Conservation (phyloP, 139 green algal genomes). For the Diplosphaera chodatii region DNA sequence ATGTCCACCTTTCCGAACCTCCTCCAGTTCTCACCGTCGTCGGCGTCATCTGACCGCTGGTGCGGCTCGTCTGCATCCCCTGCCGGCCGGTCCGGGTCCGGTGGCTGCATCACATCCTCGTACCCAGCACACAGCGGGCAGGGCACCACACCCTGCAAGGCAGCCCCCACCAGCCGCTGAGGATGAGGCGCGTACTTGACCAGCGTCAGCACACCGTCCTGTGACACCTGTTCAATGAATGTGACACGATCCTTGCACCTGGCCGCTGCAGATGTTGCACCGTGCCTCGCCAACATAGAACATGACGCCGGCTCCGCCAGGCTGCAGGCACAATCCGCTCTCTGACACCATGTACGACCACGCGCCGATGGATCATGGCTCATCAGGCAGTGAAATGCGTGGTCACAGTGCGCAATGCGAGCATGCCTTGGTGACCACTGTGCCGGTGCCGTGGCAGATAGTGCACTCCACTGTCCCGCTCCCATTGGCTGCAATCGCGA, state of each 20-base stretch:
- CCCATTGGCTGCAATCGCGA: not conserved
- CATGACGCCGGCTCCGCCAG: slow-evolving; percentile 16
- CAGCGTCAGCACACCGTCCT: too few species aligned
- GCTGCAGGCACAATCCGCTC: too few species aligned
- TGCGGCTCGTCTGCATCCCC: not conserved
- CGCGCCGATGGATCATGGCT: too few species aligned
- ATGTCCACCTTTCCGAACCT: not conserved
- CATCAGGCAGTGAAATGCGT: too few species aligned
- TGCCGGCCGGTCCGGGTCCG: not conserved
- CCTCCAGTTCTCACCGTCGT: not conserved
- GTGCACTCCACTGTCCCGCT: not conserved
- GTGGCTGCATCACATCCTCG: not conserved
- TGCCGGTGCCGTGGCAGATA: not conserved
- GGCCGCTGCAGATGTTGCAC: slow-evolving; percentile 16
- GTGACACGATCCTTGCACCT: too few species aligned
- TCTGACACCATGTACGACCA: too few species aligned
- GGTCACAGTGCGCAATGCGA: too few species aligned
- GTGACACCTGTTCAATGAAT: too few species aligned
- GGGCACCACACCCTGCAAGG: slow-evolving; percentile 9
- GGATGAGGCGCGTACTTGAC: too few species aligned
- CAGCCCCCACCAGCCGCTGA: too few species aligned
- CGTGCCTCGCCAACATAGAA: slow-evolving; percentile 15
- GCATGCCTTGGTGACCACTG: not conserved
- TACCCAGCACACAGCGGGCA: slow-evolving; percentile 21
- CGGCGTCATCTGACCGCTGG: not conserved